Conservation (phyloP, 2,329 filamentous ascomycete species). For the Talaromyces sp. region DNA sequence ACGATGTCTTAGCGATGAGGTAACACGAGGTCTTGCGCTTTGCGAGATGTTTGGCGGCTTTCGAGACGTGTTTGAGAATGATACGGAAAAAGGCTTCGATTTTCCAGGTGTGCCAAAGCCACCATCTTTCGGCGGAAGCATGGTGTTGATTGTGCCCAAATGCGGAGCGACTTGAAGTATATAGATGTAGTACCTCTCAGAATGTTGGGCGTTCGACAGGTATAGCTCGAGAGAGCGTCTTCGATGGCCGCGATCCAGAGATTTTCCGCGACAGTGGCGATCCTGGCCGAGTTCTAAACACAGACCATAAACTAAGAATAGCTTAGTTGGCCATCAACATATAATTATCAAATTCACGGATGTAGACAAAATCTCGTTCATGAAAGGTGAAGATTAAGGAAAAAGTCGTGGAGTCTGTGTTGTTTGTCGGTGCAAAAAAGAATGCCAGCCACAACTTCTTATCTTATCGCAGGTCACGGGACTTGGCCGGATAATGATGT, state of each 20-base stretch:
- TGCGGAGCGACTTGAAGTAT: no score
- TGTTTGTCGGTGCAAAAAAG: neutral
- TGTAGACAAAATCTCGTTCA: neutral
- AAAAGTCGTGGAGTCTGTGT: neutral
- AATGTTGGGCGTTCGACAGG: neutral
- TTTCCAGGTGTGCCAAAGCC: neutral
- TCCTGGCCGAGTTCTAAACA: neutral
- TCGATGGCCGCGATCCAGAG: no score
- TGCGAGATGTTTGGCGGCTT: neutral
- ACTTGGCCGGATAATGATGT: neutral
- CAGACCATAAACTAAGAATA: neutral
- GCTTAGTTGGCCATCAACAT: neutral
- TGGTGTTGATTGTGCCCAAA: neutral
- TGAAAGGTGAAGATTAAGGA: neutral
- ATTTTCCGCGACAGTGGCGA: neutral
- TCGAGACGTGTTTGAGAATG: constrained; percentile 33
- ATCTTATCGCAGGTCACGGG: constrained; percentile 8
- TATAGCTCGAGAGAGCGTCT: no score
- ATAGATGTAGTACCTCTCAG: neutral
- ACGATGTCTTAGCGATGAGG: constrained; percentile 22
- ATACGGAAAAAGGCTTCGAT: constrained; percentile 39
- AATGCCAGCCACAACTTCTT: no score
- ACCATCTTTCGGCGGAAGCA: constrained; percentile 3
- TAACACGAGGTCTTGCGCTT: constrained; percentile 21
- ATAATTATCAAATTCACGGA: neutral